A percentile compares a stretch with the other conserved stretches of the same genome.
Conservation (phyloP, 305 asterid genomes). For the Rubia tinctorum region DNA sequence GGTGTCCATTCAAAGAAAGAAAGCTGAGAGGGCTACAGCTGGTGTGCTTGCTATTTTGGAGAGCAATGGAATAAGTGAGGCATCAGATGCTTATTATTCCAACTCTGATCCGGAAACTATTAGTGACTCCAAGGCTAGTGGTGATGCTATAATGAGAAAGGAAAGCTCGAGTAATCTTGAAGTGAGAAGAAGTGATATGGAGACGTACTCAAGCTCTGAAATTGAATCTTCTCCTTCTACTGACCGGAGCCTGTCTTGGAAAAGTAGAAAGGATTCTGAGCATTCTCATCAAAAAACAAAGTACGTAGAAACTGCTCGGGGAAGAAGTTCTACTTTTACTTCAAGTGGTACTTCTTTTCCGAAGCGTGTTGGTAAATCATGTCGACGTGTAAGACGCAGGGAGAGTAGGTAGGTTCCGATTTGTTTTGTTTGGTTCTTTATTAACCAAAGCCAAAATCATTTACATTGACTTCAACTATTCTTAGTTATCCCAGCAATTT, state of each 20-base stretch:
- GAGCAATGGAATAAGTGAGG: slow-evolving; percentile 65
- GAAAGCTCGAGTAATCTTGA: slow-evolving; percentile 39
- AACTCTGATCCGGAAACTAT: slow-evolving; percentile 60
- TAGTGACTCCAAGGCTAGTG: slow-evolving; percentile 29
- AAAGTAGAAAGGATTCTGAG: slow-evolving; percentile 53
- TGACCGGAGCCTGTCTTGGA: slow-evolving; percentile 89
- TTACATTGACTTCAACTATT: background rate
- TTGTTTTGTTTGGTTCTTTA: slow-evolving; percentile 6
- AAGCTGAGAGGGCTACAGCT: slow-evolving; percentile 88
- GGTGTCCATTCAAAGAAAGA: slow-evolving; percentile 71
- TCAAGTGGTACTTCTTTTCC: slow-evolving; percentile 52
- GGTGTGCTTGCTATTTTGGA: slow-evolving; percentile 79
- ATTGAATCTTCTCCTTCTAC: slow-evolving; percentile 67
- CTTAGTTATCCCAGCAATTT: background rate
- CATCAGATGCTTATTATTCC: slow-evolving; percentile 70
- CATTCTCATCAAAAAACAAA: slow-evolving; percentile 52
- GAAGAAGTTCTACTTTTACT: slow-evolving; percentile 51
- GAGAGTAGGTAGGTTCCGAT: slow-evolving; percentile 48
- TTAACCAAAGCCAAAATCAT: background rate
- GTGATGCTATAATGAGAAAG: slow-evolving; percentile 24
- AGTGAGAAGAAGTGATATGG: slow-evolving; percentile 44
- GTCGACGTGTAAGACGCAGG: slow-evolving; percentile 71
- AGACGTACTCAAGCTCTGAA: slow-evolving; percentile 76
- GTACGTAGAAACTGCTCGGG: slow-evolving; percentile 46
- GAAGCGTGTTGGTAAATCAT: slow-evolving; percentile 78